Evolutionary conservation across 306 rosid genomes (phyloP).

Genomic region (Cicer arietinum): DNA sequence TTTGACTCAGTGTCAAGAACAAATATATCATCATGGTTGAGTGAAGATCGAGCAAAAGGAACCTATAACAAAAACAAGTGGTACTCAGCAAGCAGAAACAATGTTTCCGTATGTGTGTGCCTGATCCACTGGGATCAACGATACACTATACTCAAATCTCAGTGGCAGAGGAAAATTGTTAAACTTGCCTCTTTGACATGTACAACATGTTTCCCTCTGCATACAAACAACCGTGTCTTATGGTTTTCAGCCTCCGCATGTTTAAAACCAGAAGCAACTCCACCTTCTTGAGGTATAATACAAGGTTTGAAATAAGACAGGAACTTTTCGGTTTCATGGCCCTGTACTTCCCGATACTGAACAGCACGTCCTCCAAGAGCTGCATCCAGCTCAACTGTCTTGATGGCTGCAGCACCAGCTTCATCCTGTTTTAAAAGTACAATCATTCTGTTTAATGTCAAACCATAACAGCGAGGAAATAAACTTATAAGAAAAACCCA

Average conservation of each 20-base stretch:
- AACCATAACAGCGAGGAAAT: constrained; percentile 24
- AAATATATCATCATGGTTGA: constrained; percentile 92
- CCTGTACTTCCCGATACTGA: constrained; percentile 97
- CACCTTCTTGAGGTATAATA: constrained; percentile 97
- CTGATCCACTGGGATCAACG: constrained; percentile 21
- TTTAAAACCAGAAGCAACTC: constrained; percentile 86
- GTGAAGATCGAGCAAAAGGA: constrained; percentile 86
- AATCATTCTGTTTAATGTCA: constrained; percentile 31
- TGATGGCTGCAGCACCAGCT: constrained; percentile 94
- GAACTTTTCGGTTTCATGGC: constrained; percentile 92
- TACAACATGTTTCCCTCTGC: constrained; percentile 96
- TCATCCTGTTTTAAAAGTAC: constrained; percentile 72
- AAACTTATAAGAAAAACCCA: background rate
- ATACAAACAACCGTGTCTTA: constrained; percentile 69
- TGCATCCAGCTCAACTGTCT: constrained; percentile 97
- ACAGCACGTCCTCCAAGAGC: constrained; percentile 99
- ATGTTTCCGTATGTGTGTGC: constrained; percentile 3
- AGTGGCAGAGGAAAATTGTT: constrained; percentile 39
- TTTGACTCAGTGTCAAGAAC: constrained; percentile 89
- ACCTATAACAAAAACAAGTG: constrained; percentile 62
- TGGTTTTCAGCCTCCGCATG: constrained; percentile 91
- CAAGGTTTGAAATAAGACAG: constrained; percentile 93
- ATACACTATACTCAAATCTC: constrained; percentile 44
- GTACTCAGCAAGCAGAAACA: constrained; percentile 40
- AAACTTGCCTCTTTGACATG: constrained; percentile 96